phyloP scores from a whole-genome alignment of 1,284 basidiomycete genomes.

The Malassezia arunalokei region DNA sequence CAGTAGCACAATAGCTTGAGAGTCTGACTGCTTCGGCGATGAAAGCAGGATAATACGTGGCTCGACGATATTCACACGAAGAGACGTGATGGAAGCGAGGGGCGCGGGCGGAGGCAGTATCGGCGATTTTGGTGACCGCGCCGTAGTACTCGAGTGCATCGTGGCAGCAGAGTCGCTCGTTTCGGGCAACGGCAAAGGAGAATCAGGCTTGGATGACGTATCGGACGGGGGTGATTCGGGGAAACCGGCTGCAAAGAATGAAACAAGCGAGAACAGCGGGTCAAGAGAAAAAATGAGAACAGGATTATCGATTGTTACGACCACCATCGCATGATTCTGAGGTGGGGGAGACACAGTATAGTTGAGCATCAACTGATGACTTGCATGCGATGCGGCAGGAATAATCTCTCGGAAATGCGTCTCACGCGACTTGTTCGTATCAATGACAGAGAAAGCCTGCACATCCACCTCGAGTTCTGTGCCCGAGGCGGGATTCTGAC shows the following conservation, averaged over 20 bases:
- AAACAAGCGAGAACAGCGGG: constrained; percentile 73
- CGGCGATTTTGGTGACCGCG: neutral
- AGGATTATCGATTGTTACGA: constrained; percentile 84
- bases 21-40: constrained; percentile 64
- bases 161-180: neutral
- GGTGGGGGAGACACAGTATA: constrained; percentile 61
- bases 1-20: constrained; percentile 75
- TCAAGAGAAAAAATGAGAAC: constrained; percentile 87
- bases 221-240: constrained; percentile 2
- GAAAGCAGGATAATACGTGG: constrained; percentile 81
- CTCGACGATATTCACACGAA: constrained; percentile 81
- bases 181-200: neutral
- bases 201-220: neutral
- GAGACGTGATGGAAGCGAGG: constrained; percentile 42
- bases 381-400: constrained; percentile 73
- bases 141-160: neutral
- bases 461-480: constrained; percentile 76
- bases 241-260: constrained; percentile 68
- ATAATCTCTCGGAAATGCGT: constrained; percentile 90
- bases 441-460: constrained; percentile 79
- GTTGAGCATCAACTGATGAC: constrained; percentile 88
- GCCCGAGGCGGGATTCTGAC: constrained; percentile 69
- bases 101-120: neutral
- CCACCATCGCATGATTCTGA: constrained; percentile 57
- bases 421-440: constrained; percentile 62